Conservation (phyloP, 148 eudicot genomes). For the Suaeda aralocaspica region DNA sequence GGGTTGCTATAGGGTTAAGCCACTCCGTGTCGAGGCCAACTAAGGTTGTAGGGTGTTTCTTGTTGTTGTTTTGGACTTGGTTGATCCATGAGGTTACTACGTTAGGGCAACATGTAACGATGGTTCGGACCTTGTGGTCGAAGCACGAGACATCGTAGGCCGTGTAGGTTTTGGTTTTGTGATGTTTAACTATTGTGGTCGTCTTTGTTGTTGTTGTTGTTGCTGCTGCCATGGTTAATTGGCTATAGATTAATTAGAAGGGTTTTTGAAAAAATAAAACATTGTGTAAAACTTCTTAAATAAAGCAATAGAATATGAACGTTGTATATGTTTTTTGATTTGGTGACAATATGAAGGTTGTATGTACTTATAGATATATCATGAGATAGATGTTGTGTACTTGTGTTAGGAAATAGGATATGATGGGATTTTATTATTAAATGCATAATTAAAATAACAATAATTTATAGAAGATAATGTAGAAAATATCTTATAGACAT, state of each 20-base stretch:
- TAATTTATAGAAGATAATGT: too few relatives aligned
- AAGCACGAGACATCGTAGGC: constrained; percentile 16
- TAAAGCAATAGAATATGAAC: too few relatives aligned
- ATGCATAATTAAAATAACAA: too few relatives aligned
- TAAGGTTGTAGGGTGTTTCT: background rate
- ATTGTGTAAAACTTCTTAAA: too few relatives aligned
- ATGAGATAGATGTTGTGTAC: too few relatives aligned
- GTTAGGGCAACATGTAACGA: background rate
- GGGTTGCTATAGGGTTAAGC: constrained; percentile 20
- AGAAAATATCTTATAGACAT: too few relatives aligned
- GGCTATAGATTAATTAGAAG: background rate
- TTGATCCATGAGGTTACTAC: constrained; percentile 17
- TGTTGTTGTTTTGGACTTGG: constrained; percentile 1
- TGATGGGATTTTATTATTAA: too few relatives aligned
- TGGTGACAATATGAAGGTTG: too few relatives aligned
- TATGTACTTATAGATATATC: too few relatives aligned
- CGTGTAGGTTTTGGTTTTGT: background rate
- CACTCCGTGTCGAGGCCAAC: constrained; percentile 26
- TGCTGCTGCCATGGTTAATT: constrained; percentile 9
- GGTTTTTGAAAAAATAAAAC: background rate
- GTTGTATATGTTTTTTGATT: too few relatives aligned
- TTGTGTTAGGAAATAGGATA: too few relatives aligned
- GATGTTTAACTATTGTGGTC: constrained; percentile 5
- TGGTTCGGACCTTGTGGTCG: constrained; percentile 15
- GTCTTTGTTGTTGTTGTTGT: constrained; percentile 1